A percentile compares a stretch with the other conserved stretches of the same genome.
phyloP scores from a whole-genome alignment of 1,139 yeast species.

The Diutina siamensis region DNA sequence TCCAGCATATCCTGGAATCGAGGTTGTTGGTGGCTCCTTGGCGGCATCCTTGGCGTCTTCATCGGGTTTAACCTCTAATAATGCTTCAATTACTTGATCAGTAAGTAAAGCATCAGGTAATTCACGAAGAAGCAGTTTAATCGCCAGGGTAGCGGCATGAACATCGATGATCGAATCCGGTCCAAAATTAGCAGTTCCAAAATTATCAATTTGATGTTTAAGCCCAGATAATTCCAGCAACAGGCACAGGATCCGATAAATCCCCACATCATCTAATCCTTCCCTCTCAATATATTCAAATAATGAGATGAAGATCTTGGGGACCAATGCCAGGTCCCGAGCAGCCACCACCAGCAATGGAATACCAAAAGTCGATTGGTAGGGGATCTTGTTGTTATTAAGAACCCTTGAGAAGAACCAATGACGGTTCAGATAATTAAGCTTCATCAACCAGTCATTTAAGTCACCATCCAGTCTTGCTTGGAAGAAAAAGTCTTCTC shows the following conservation, averaged over 20 bases:
- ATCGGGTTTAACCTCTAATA: slow-evolving; percentile 30
- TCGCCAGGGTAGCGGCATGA: slow-evolving; percentile 83
- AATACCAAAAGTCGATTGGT: slow-evolving; percentile 67
- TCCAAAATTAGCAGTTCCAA: slow-evolving; percentile 41
- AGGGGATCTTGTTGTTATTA: slow-evolving; percentile 18
- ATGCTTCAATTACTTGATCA: slow-evolving; percentile 33
- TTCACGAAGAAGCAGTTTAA: slow-evolving; percentile 77
- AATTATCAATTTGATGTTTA: slow-evolving; percentile 62
- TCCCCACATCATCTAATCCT: slow-evolving; percentile 84
- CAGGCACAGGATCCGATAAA: slow-evolving; percentile 88
- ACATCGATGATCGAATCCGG: slow-evolving; percentile 52
- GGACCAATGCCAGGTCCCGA: slow-evolving; percentile 53
- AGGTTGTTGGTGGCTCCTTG: too few species aligned
- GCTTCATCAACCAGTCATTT: slow-evolving; percentile 59
- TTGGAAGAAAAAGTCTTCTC: slow-evolving; percentile 56
- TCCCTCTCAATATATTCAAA: slow-evolving; percentile 68
- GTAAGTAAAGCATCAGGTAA: slow-evolving; percentile 81
- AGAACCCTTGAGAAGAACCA: slow-evolving; percentile 41
- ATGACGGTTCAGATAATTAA: slow-evolving; percentile 39
- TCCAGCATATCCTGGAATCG: background rate
- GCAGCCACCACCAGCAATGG: slow-evolving; percentile 68
- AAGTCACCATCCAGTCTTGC: slow-evolving; percentile 53
- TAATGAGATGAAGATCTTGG: slow-evolving; percentile 53
- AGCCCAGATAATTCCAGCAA: slow-evolving; percentile 63
- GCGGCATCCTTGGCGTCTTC: slow-evolving; percentile 14